phyloP scores from a whole-genome alignment of 495 filamentous ascomycete genomes.

The Tuber umbilicatum region DNA sequence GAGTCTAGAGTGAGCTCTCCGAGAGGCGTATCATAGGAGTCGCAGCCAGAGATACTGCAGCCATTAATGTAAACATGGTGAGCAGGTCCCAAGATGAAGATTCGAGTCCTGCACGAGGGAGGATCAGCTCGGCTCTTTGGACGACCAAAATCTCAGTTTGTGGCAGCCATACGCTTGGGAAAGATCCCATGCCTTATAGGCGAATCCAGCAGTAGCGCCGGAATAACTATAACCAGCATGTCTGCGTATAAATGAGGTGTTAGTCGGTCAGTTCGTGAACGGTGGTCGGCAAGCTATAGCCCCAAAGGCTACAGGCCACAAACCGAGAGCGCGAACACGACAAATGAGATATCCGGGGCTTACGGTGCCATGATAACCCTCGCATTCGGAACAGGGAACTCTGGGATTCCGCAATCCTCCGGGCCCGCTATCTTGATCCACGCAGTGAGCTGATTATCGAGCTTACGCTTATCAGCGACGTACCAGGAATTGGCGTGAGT shows the following conservation, averaged over 20 bases:
- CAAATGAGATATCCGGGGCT: slow-evolving; percentile 42
- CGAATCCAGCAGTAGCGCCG: slow-evolving; percentile 86
- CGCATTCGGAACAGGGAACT: slow-evolving; percentile 67
- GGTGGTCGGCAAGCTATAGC: not conserved
- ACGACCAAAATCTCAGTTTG: not conserved
- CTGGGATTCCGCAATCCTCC: slow-evolving; percentile 37
- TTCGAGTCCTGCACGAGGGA: slow-evolving; percentile 58
- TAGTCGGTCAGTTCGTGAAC: not conserved
- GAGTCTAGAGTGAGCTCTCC: slow-evolving; percentile 71
- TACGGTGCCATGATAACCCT: slow-evolving; percentile 95
- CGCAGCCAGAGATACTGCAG: slow-evolving; percentile 68
- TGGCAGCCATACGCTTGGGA: slow-evolving; percentile 55
- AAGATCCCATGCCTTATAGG: slow-evolving; percentile 85
- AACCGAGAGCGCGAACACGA: not conserved
- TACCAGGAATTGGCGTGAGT: slow-evolving; percentile 81
- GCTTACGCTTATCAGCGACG: slow-evolving; percentile 50
- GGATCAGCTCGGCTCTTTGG: slow-evolving; percentile 3
- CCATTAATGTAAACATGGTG: slow-evolving; percentile 76
- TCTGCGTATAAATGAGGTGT: slow-evolving; percentile 46
- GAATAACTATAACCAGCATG: slow-evolving; percentile 97
- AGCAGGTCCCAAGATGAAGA: slow-evolving; percentile 91
- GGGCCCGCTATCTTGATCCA: slow-evolving; percentile 62
- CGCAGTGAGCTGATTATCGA: slow-evolving; percentile 66
- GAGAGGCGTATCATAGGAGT: slow-evolving; percentile 75
- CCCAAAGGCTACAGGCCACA: not conserved